Conservation (phyloP, 1,284 basidiomycete genomes). For the Ceratobasidium theobromae region DNA sequence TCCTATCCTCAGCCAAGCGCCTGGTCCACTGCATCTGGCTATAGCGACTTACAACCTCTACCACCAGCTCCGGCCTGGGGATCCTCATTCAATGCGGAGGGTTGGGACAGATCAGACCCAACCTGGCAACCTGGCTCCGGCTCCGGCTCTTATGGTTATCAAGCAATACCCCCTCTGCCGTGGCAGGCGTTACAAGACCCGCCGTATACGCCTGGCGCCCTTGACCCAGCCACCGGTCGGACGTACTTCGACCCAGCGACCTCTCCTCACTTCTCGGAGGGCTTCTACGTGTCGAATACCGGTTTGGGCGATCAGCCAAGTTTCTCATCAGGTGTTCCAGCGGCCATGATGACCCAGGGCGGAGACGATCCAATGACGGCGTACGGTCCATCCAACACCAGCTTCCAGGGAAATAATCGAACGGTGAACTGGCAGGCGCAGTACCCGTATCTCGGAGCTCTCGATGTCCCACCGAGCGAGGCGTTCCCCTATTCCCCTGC, state of each 20-base stretch:
- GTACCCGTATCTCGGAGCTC: constrained; percentile 28
- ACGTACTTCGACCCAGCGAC: constrained; percentile 3
- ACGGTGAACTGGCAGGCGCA: constrained; percentile 20
- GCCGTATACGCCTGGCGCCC: constrained; percentile 8
- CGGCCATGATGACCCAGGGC: background rate
- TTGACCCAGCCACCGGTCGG: constrained; percentile 7
- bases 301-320: constrained; percentile 14
- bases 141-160: constrained; percentile 9
- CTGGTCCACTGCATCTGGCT: constrained; percentile 14
- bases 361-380: background rate
- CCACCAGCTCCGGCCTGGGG: constrained; percentile 20
- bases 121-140: constrained; percentile 3
- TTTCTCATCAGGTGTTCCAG: constrained; percentile 13
- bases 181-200: constrained; percentile 18
- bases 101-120: constrained; percentile 7
- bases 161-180: constrained; percentile 28
- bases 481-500: constrained; percentile 21
- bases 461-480: constrained; percentile 21
- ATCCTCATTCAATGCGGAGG: constrained; percentile 18
- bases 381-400: background rate
- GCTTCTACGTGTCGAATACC: constrained; percentile 12
- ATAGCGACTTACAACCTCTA: constrained; percentile 20
- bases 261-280: constrained; percentile 10
- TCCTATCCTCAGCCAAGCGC: constrained; percentile 6
- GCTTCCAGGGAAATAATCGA: background rate